Conservation (phyloP, 305 asterid genomes). For the Solanum chacoense region DNA sequence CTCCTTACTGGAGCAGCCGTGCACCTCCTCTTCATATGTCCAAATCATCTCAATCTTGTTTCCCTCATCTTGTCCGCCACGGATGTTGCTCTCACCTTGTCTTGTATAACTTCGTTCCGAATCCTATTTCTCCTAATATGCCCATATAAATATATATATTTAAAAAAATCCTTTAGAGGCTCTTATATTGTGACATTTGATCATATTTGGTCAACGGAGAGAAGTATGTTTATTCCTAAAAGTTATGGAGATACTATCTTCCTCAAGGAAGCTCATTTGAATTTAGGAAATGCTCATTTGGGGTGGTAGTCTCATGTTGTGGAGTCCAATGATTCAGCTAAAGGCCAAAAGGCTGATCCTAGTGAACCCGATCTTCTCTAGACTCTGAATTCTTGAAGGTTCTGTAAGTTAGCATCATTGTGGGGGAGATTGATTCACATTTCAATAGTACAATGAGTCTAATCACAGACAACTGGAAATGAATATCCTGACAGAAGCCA, state of each 20-base stretch:
- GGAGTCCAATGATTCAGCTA: neutral
- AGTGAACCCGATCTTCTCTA: neutral
- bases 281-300: neutral
- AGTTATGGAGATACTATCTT: neutral
- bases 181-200: neutral
- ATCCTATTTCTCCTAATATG: neutral
- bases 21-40: neutral
- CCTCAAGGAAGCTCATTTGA: neutral
- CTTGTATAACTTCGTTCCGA: neutral
- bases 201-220: neutral
- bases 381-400: neutral
- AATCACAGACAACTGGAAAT: neutral
- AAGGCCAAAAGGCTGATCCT: neutral
- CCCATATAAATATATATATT: no score
- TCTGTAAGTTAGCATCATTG: neutral
- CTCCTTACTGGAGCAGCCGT: neutral
- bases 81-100: neutral
- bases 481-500: neutral
- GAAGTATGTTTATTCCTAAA: neutral
- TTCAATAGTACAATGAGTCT: neutral
- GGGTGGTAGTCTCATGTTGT: neutral
- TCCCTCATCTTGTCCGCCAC: neutral
- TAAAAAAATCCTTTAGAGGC: neutral
- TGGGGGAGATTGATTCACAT: neutral
- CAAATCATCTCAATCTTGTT: neutral